Conservation (phyloP, 495 filamentous ascomycete species). For the Gamarada debralockiae region DNA sequence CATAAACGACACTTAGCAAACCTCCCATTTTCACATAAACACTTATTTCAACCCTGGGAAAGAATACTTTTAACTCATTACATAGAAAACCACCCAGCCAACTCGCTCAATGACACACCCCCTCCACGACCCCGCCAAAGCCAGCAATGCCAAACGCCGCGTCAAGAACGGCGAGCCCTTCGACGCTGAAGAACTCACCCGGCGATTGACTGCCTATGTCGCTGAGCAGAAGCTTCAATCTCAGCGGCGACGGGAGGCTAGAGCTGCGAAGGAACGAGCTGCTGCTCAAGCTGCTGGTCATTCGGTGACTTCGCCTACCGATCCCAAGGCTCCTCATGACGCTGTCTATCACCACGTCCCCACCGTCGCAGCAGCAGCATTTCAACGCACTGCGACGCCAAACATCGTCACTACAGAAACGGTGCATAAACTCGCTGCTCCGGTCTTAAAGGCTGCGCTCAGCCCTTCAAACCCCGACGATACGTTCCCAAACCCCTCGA, state of each 20-base stretch:
- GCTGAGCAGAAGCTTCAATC: conserved; percentile 41
- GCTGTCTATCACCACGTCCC: conserved; percentile 39
- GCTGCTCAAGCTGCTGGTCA: not conserved
- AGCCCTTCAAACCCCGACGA: too few species aligned
- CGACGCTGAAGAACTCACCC: conserved; percentile 45
- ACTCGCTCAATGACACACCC: conserved; percentile 23
- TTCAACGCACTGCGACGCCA: conserved; percentile 42
- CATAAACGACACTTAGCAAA: too few species aligned
- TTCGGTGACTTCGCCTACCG: not conserved
- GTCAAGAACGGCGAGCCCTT: conserved; percentile 38
- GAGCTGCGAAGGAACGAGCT: conserved; percentile 16
- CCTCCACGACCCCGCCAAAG: conserved; percentile 11
- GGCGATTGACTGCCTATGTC: conserved; percentile 34
- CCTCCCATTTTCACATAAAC: too few species aligned
- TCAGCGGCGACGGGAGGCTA: conserved; percentile 20
- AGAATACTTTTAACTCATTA: too few species aligned
- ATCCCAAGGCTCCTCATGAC: not conserved
- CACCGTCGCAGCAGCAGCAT: conserved; percentile 43
- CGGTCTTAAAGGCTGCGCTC: conserved; percentile 26
- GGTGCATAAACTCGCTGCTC: conserved; percentile 36
- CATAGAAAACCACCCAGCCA: conserved; percentile 7
- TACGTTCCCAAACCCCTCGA: conserved; percentile 22
- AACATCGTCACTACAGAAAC: conserved; percentile 29
- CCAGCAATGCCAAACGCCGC: not conserved
- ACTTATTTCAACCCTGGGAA: too few species aligned